These are phyloP conservation scores for Raffaelea ambrosiae DNA, from an alignment of 2,329 filamentous ascomycete species.

Conservation along the genomic window DNA sequence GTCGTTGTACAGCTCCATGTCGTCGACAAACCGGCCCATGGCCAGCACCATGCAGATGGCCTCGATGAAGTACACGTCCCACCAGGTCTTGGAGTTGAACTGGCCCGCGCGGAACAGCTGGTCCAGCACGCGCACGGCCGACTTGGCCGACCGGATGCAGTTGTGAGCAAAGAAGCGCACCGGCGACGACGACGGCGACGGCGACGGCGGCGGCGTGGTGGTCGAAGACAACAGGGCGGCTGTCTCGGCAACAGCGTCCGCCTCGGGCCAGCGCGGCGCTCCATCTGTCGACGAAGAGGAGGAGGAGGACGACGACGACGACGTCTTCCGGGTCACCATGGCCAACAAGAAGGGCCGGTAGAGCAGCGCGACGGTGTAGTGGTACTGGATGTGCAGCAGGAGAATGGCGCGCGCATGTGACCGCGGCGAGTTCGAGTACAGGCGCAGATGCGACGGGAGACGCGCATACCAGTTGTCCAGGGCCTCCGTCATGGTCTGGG, in stretches of 20 bases:
- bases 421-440: constrained; percentile 8
- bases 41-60: constrained; percentile 12
- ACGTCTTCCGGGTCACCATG: constrained; percentile 3
- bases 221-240: not conserved
- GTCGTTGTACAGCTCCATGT: constrained; percentile 6
- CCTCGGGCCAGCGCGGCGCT: not conserved
- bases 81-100: constrained; percentile 14
- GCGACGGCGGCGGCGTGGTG: not conserved
- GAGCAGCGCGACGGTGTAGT: constrained; percentile 18
- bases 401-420: constrained; percentile 15
- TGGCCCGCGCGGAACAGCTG: constrained; percentile 8
- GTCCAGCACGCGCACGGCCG: constrained; percentile 8
- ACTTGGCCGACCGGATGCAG: constrained; percentile 12
- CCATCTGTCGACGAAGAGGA: not conserved
- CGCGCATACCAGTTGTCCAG: constrained; percentile 9
- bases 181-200: not conserved
- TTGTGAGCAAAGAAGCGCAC: constrained; percentile 1
- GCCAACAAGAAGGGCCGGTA: constrained; percentile 20
- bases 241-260: not conserved
- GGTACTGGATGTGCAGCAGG: constrained; percentile 19
- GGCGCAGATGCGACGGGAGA: constrained; percentile 11
- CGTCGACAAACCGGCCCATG: constrained; percentile 10
- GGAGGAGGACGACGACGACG: not conserved
- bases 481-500: constrained; percentile 2
- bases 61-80: constrained; percentile 15